Conservation (phyloP, 768 basidiomycete genomes). For the Boletus reticulatus region DNA sequence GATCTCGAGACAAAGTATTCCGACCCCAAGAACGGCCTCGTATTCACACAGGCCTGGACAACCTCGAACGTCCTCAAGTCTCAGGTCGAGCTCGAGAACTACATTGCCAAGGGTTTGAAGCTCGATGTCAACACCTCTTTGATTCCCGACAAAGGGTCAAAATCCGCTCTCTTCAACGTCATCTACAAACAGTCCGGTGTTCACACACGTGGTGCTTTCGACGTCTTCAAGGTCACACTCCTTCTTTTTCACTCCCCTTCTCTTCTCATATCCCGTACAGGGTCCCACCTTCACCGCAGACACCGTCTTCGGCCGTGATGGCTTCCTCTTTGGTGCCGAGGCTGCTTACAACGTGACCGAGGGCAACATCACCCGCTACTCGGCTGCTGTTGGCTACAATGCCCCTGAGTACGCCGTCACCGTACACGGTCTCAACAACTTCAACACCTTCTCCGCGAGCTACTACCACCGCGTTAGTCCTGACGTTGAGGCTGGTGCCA, state of each 20-base stretch:
- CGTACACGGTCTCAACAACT: slow-evolving; percentile 91
- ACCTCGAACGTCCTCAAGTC: slow-evolving; percentile 91
- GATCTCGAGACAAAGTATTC: slow-evolving; percentile 96
- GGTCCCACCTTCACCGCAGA: slow-evolving; percentile 98
- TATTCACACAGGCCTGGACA: slow-evolving; percentile 95
- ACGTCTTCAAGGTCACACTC: slow-evolving; percentile 83
- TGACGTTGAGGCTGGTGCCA: slow-evolving; percentile 93
- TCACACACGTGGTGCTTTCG: slow-evolving; percentile 87
- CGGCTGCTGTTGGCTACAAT: slow-evolving; percentile 90
- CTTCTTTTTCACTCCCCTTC: not conserved
- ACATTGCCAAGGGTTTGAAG: slow-evolving; percentile 97
- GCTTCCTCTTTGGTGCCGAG: slow-evolving; percentile 96
- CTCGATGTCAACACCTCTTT: slow-evolving; percentile 84
- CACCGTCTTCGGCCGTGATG: slow-evolving; percentile 92
- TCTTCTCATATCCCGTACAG: slow-evolving; percentile 38
- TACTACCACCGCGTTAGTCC: slow-evolving; percentile 96
- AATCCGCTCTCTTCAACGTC: slow-evolving; percentile 79
- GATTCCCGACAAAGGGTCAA: slow-evolving; percentile 82
- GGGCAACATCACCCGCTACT: slow-evolving; percentile 89
- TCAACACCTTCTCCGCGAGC: slow-evolving; percentile 89
- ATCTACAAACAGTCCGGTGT: slow-evolving; percentile 95
- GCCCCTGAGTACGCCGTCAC: slow-evolving; percentile 96
- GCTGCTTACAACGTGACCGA: slow-evolving; percentile 95
- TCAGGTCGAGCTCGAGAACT: slow-evolving; percentile 93
- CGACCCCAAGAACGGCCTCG: slow-evolving; percentile 89